Evolutionary conservation across 805 yeast species (phyloP).

Genomic region (Wickerhamomyces rabaulensis): DNA sequence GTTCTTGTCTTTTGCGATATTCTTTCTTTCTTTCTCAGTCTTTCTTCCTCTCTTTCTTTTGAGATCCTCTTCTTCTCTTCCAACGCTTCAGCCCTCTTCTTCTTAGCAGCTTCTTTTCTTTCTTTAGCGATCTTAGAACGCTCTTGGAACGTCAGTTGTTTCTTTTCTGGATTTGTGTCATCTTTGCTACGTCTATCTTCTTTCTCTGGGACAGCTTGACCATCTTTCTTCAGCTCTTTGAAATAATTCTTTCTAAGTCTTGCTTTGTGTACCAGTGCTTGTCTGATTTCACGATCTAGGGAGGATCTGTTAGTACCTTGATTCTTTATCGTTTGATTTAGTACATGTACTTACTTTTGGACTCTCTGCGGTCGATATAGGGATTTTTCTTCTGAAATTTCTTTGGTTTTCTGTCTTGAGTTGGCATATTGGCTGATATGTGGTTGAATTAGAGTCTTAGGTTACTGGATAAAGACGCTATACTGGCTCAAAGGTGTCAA

Average conservation of each 20-base stretch:
- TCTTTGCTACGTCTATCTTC: constrained; percentile 17
- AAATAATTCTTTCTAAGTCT: constrained; percentile 76
- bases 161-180: constrained; percentile 8
- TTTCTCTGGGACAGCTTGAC: constrained; percentile 46
- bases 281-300: constrained; percentile 62
- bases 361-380: constrained; percentile 20
- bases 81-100: constrained; percentile 34
- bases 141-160: constrained; percentile 28
- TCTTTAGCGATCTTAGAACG: constrained; percentile 31
- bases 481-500: too few species aligned
- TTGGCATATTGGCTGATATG: constrained; percentile 1
- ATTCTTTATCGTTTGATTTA: not conserved
- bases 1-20: constrained; percentile 51
- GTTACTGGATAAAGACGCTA: not conserved
- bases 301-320: constrained; percentile 21
- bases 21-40: constrained; percentile 39
- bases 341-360: constrained; percentile 13
- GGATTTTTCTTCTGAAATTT: constrained; percentile 19
- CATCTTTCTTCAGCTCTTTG: constrained; percentile 72
- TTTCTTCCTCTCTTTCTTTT: constrained; percentile 34
- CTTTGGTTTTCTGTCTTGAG: constrained; percentile 2
- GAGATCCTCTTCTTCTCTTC: constrained; percentile 32
- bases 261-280: constrained; percentile 73
- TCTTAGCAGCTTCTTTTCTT: constrained; percentile 27
- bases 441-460: not conserved